Conservation (phyloP, 2,329 filamentous ascomycete species). For the Pseudogymnoascus sp. region DNA sequence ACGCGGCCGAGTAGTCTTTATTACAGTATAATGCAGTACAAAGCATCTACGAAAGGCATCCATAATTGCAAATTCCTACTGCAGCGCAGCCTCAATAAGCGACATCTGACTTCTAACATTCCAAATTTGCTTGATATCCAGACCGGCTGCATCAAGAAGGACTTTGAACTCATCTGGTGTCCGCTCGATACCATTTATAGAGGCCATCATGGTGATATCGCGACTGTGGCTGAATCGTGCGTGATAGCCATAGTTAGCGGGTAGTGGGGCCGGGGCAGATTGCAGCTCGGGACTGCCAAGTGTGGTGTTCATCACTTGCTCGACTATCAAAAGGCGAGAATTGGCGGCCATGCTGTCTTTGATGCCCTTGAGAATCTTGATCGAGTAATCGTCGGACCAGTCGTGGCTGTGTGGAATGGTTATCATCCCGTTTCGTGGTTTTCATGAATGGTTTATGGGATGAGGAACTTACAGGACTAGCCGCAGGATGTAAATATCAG, state of each 20-base stretch:
- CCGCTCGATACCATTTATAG: constrained; percentile 29
- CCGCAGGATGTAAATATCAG: constrained; percentile 24
- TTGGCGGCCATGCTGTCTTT: constrained; percentile 12
- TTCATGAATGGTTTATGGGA: neutral
- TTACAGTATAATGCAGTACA: neutral
- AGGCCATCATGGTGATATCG: constrained; percentile 26
- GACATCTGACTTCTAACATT: constrained; percentile 22
- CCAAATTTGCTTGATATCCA: constrained; percentile 24
- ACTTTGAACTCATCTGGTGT: constrained; percentile 24
- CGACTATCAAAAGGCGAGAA: constrained; percentile 21
- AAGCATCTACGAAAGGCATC: too few species aligned
- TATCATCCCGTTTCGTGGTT: too few species aligned
- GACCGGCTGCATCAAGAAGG: constrained; percentile 18
- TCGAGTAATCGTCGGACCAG: constrained; percentile 23
- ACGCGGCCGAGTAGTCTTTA: neutral
- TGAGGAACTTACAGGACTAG: constrained; percentile 16
- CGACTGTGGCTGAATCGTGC: constrained; percentile 25
- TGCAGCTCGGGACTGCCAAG: constrained; percentile 20
- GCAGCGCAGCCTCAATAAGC: constrained; percentile 17
- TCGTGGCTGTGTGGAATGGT: constrained; percentile 16
- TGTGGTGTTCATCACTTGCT: constrained; percentile 31
- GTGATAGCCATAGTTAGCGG: constrained; percentile 28
- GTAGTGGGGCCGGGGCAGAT: constrained; percentile 23
- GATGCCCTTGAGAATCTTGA: constrained; percentile 17
- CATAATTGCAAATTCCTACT: too few species aligned